Evolutionary conservation across 2,329 filamentous ascomycete species (phyloP), one percentile per base, ranked within the genome.

Genomic region (Cytospora chrysosperma): DNA sequence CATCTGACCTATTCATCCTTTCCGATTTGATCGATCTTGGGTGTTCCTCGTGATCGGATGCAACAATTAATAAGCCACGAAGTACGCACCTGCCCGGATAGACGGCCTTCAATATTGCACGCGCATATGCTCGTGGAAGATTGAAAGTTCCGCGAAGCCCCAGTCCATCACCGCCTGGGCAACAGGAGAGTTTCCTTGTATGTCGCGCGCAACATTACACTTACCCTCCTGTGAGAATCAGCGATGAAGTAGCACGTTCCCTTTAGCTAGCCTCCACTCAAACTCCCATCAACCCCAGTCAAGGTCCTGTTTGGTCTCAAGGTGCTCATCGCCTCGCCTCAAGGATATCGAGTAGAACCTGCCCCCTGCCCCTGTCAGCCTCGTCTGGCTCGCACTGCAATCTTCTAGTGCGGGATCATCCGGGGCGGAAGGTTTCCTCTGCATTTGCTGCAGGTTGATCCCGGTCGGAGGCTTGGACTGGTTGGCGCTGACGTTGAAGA

Each of bases 401-500:
- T 60, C 50, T 13, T 27, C 37, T n/a, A 47, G 34, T 26, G 37
- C 10, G 34, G 27, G 26, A 40, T 27, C 34, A 40, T 13, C 58
- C 50, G 37, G 43, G 40, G 15, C 58, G 58, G 58, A 60, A 1
- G 58, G 50, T 2, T 47, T 60, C 24, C 34, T 47, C 19, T n/a
- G 34, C 4, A 15, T 30, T 21, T 54, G 58, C n/a, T 47, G n/a
- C 27, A 50, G 52, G 50, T 53, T 54, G n/a, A 60, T 43, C 13
- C 34, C 53, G 37, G 37, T 4, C 27, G 58, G 47, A 1, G 34
- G 58, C 27, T 54, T 15, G 5, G 59, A 62, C 26, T 30, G 37
- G 4, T 40, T 15, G 15, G 50, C 19, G 24, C 55, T 47, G 21
- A 65, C 4, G 30, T 52, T 51, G 51, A 65, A 65, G 24, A 65